Conservation (phyloP, 2,329 filamentous ascomycete genomes). For the Alternaria postmessia region DNA sequence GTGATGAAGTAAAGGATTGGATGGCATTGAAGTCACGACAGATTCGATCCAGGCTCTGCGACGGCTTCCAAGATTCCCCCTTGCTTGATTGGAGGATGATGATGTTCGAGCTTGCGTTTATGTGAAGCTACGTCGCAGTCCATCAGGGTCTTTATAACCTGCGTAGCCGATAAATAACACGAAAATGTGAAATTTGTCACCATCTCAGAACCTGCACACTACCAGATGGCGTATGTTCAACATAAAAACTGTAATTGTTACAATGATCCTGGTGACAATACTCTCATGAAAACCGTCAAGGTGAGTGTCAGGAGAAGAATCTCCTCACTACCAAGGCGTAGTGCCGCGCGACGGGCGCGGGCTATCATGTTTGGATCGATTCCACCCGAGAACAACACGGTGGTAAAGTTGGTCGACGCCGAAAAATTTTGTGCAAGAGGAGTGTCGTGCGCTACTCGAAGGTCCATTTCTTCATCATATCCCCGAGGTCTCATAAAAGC, state of each 20-base stretch:
- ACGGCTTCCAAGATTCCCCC: background rate
- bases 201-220: background rate
- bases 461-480: no score
- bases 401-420: background rate
- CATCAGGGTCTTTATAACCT: background rate
- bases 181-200: background rate
- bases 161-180: background rate
- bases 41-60: background rate
- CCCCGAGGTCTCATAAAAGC: background rate
- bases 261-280: background rate
- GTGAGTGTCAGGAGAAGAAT: background rate
- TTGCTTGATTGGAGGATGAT: background rate
- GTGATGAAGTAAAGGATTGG: slow-evolving; percentile 4
- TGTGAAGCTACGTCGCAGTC: background rate
- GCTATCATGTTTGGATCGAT: background rate
- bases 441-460: background rate
- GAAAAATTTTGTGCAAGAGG: background rate
- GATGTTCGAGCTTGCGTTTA: background rate
- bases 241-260: background rate
- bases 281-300: background rate
- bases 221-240: background rate
- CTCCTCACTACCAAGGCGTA: background rate
- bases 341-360: background rate
- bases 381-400: background rate
- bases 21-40: background rate